Evolutionary conservation across 2,329 filamentous ascomycete species (phyloP).

Genomic region (Cryphonectria radicalis): DNA sequence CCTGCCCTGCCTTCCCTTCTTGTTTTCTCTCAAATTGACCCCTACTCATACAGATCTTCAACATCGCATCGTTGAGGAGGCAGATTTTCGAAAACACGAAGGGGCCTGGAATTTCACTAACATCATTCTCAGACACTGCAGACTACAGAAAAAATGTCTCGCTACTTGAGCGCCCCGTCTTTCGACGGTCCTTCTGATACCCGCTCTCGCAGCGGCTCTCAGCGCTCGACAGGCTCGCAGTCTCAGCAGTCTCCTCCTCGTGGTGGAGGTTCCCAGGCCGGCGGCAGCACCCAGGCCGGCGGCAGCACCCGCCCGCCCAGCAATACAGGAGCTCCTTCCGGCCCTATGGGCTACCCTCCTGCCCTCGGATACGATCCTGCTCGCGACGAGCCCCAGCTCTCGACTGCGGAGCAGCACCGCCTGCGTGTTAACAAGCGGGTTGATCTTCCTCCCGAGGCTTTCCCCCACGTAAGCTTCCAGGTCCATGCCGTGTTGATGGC

Average conservation of each 20-base stretch:
- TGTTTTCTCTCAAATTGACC: neutral
- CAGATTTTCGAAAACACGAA: neutral
- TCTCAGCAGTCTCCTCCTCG: conserved; percentile 18
- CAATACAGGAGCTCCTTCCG: conserved; percentile 17
- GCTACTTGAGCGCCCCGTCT: conserved; percentile 16
- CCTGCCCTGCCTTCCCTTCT: neutral
- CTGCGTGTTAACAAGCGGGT: conserved; percentile 48
- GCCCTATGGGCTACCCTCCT: conserved; percentile 19
- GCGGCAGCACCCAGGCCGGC: conserved; percentile 21
- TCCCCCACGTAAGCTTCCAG: conserved; percentile 42
- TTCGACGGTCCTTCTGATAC: conserved; percentile 29
- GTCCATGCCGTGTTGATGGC: neutral
- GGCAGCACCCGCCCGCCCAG: conserved; percentile 27
- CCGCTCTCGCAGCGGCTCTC: conserved; percentile 22
- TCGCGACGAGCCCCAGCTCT: conserved; percentile 25
- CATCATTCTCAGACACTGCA: neutral
- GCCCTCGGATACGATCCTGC: conserved; percentile 51
- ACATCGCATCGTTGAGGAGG: neutral
- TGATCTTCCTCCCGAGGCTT: conserved; percentile 64
- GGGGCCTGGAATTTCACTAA: neutral
- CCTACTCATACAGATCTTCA: neutral
- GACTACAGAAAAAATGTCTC: conserved; percentile 22
- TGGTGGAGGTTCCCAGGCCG: conserved; percentile 11
- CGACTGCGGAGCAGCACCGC: conserved; percentile 10
- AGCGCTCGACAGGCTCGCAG: conserved; percentile 19